These are phyloP conservation scores for Leonotis leonurus DNA, from an alignment of 257 asterid genomes.

Conservation along the genomic window DNA sequence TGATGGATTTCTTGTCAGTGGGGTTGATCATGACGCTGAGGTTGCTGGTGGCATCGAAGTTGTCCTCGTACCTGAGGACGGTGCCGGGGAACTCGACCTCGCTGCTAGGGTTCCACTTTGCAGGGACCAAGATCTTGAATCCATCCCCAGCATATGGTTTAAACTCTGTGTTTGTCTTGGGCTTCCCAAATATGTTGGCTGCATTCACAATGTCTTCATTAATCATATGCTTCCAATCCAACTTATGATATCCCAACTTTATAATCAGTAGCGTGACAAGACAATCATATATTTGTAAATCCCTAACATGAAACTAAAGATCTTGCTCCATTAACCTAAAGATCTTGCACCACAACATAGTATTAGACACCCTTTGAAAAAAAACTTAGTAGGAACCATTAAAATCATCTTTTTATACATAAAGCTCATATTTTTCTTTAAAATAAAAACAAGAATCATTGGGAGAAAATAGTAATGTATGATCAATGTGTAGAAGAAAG, in stretches of 20 bases:
- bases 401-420: too few relatives aligned
- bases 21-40: constrained; percentile 50
- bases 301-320: not conserved
- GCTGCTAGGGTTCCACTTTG: constrained; percentile 82
- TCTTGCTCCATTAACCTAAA: not conserved
- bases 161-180: constrained; percentile 64
- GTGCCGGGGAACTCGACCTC: constrained; percentile 74
- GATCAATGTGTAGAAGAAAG: not conserved
- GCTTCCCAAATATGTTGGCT: constrained; percentile 77
- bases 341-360: not conserved
- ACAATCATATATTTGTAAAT: not conserved
- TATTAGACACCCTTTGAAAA: too few relatives aligned
- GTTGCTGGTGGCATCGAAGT: constrained; percentile 65
- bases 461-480: not conserved
- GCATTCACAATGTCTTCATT: constrained; percentile 16
- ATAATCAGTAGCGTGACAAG: not conserved
- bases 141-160: constrained; percentile 42
- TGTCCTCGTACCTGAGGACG: constrained; percentile 81
- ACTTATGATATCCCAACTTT: not conserved
- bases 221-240: not conserved
- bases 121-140: constrained; percentile 48
- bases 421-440: too few relatives aligned
- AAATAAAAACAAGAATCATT: not conserved
- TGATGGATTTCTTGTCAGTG: constrained; percentile 77
- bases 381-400: too few relatives aligned